Base-by-base conservation (phyloP, 768 basidiomycete genomes). In the Trametopsis cervina region DNA sequence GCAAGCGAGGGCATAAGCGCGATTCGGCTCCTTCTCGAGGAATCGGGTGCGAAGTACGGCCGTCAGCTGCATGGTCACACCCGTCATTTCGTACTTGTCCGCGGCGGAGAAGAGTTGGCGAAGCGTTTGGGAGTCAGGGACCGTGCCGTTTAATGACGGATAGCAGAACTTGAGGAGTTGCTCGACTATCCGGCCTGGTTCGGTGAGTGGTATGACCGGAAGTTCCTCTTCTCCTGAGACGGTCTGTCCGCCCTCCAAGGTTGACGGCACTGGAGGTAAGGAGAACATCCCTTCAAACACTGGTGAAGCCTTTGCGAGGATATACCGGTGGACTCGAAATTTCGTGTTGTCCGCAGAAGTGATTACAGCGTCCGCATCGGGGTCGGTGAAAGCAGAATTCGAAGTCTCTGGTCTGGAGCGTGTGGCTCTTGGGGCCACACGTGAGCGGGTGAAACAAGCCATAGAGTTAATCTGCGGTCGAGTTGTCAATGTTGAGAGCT, bases 241-340 rank as follows among this genome's bases (percentile, higher is more conserved):
- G 39, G 78, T 70, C 33, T n/a, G n/a, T n/a, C n/a, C n/a, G n/a
- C n/a, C n/a, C n/a, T n/a, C n/a, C n/a, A n/a, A n/a, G n/a, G n/a
- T n/a, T n/a, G n/a, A n/a, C n/a, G n/a, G n/a, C n/a, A n/a, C n/a
- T n/a, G 65, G 62, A 25, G 78, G 77, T 27, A 81, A 62, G 7
- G 70, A 69, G 55, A 81, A 75, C 64, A 78, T 72, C 47, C 71
- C 69, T 47, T 66, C 66, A 54, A 81, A 81, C 57, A 82, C 75
- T 9, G 78, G 70, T 18, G 80, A 81, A 1, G 77, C 72, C 24
- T 78, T 60, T n/a, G 76, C 69, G 27, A 83, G 64, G 44, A 81
- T 66, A 38, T 74, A 55, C 54, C 74, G 78, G 69, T 75, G 74
- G 42, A 75, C 71, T 48, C 69, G 69, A 59, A 79, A 80, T 49